Evolutionary conservation across 2,329 filamentous ascomycete genomes (phyloP).

Genomic region (Metarhizium anisopliae): DNA sequence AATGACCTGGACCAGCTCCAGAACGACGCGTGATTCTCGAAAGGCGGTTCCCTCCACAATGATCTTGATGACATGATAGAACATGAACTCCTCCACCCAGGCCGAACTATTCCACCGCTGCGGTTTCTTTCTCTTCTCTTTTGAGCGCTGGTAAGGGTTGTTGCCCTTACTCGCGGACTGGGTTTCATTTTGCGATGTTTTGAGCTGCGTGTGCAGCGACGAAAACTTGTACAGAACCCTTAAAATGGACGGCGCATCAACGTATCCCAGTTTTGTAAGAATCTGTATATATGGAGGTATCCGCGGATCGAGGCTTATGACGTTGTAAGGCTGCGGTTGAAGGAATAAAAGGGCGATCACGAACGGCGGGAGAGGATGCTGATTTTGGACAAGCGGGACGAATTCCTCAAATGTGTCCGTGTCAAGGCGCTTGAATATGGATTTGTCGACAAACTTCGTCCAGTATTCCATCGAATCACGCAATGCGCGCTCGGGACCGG

Average conservation of each 20-base stretch:
- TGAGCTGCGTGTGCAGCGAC: conserved; percentile 31
- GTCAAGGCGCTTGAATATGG: conserved; percentile 43
- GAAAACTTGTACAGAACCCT: conserved; percentile 48
- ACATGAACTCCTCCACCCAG: conserved; percentile 75
- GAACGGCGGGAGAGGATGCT: conserved; percentile 41
- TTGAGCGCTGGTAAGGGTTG: conserved; percentile 1
- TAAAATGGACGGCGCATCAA: conserved; percentile 48
- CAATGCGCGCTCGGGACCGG: conserved; percentile 14
- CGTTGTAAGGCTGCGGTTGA: conserved; percentile 38
- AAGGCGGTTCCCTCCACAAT: conserved; percentile 53
- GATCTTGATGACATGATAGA: conserved; percentile 85
- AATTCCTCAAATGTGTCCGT: conserved; percentile 43
- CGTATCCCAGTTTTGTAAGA: conserved; percentile 39
- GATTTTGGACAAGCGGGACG: conserved; percentile 37
- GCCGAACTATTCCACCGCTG: conserved; percentile 48
- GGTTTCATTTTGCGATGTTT: conserved; percentile 3
- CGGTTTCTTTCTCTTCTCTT: conserved; percentile 12
- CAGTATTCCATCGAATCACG: conserved; percentile 31
- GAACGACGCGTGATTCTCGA: conserved; percentile 34
- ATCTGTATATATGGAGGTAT: conserved; percentile 50
- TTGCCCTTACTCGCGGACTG: conserved; percentile 1
- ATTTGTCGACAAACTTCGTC: conserved; percentile 41
- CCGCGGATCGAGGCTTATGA: conserved; percentile 47
- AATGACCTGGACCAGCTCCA: conserved; percentile 40
- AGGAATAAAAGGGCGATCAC: conserved; percentile 51